phyloP scores from a whole-genome alignment of 345 rosid species.

The Streptanthus diversifolius region DNA sequence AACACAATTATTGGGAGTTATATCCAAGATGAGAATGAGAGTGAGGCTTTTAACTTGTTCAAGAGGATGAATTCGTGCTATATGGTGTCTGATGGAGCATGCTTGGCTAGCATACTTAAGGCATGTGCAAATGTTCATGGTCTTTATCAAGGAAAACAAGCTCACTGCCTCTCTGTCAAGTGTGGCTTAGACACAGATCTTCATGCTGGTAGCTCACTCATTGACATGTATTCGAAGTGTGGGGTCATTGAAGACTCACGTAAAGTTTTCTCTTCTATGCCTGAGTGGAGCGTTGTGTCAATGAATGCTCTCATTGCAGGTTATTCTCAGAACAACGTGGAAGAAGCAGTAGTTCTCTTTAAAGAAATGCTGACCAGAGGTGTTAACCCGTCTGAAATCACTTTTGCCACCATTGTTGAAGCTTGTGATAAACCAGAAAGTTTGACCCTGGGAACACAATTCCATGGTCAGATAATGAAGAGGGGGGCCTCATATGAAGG shows the following conservation, averaged over 20 bases:
- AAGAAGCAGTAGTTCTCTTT: slow-evolving; percentile 54
- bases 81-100: slow-evolving; percentile 70
- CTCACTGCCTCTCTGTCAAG: slow-evolving; percentile 69
- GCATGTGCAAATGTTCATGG: slow-evolving; percentile 70
- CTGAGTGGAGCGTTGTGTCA: slow-evolving; percentile 61
- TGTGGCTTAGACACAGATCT: slow-evolving; percentile 66
- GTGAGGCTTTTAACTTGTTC: slow-evolving; percentile 71
- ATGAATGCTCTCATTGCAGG: slow-evolving; percentile 86
- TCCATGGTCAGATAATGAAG: slow-evolving; percentile 63
- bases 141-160: slow-evolving; percentile 57
- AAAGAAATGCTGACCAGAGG: slow-evolving; percentile 56
- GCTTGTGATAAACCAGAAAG: slow-evolving; percentile 58
- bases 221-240: slow-evolving; percentile 85
- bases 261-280: slow-evolving; percentile 51
- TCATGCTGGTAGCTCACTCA: slow-evolving; percentile 79
- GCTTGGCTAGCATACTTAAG: slow-evolving; percentile 70
- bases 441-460: slow-evolving; percentile 54
- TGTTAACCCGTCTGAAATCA: slow-evolving; percentile 62
- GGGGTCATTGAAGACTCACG: slow-evolving; percentile 47
- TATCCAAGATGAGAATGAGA: slow-evolving; percentile 66
- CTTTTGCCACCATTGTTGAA: slow-evolving; percentile 77
- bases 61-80: slow-evolving; percentile 49
- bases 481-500: slow-evolving; percentile 52
- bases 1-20: slow-evolving; percentile 89
- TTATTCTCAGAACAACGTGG: slow-evolving; percentile 51